phyloP scores from a whole-genome alignment of 345 rosid species.

The Cardamine occulta region DNA sequence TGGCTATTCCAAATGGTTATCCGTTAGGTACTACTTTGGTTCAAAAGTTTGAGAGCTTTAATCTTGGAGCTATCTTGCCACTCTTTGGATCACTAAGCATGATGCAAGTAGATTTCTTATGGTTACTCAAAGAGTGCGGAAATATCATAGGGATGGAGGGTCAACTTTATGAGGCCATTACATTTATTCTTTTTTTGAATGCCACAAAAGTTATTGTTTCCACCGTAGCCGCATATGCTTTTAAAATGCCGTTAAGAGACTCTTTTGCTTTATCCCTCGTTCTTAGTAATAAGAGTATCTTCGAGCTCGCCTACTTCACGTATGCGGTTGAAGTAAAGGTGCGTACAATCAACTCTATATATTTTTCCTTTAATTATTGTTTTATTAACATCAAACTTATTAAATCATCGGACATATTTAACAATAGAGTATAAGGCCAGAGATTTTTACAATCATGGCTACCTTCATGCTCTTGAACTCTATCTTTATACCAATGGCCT shows the following conservation, averaged over 20 bases:
- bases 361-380: neutral
- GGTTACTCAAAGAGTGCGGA: conserved; percentile 23
- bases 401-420: neutral
- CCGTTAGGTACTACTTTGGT: conserved; percentile 53
- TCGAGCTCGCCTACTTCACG: conserved; percentile 47
- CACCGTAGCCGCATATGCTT: conserved; percentile 40
- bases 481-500: conserved; percentile 48
- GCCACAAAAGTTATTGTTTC: conserved; percentile 39
- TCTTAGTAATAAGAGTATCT: conserved; percentile 47
- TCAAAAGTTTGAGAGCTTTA: conserved; percentile 49
- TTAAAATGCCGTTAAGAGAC: conserved; percentile 54
- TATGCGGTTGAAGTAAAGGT: conserved; percentile 40
- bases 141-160: conserved; percentile 28
- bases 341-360: conserved; percentile 23
- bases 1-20: conserved; percentile 51
- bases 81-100: conserved; percentile 32
- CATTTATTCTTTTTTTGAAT: conserved; percentile 25
- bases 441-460: conserved; percentile 36
- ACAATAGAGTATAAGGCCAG: conserved; percentile 34
- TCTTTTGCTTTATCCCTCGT: conserved; percentile 52
- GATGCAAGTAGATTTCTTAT: conserved; percentile 29
- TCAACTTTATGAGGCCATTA: conserved; percentile 30
- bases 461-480: conserved; percentile 30
- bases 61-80: conserved; percentile 40
- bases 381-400: neutral